A percentile compares a stretch with the other conserved stretches of the same genome.
These are phyloP conservation scores for Pyricularia grisea DNA, from an alignment of 2,329 filamentous ascomycete genomes.

Conservation along the genomic window DNA sequence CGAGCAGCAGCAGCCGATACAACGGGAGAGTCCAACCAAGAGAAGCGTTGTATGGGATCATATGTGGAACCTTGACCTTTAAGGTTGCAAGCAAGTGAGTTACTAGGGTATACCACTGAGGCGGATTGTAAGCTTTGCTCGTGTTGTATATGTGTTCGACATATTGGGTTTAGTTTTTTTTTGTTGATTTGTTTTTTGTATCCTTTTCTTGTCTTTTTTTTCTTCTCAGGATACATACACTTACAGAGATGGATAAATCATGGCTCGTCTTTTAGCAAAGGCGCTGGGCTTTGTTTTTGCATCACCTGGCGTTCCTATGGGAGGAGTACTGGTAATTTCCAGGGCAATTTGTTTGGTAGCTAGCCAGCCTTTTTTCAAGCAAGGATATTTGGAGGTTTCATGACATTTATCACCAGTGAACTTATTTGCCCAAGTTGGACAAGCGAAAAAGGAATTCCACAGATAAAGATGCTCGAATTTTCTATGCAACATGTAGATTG, in stretches of 20 bases:
- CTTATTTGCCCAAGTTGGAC: too few species aligned
- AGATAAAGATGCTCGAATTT: not conserved
- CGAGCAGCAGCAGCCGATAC: slow-evolving; percentile 13
- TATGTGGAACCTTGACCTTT: slow-evolving; percentile 50
- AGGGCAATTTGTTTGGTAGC: not conserved
- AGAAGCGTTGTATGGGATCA: slow-evolving; percentile 52
- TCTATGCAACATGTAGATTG: not conserved
- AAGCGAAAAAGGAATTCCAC: not conserved
- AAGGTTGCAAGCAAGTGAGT: not conserved
- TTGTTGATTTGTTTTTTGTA: not conserved
- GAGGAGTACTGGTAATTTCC: not conserved
- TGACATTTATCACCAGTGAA: not conserved
- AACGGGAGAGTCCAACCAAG: slow-evolving; percentile 33
- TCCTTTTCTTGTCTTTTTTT: not conserved
- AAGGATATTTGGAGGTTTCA: not conserved
- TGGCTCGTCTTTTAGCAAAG: not conserved
- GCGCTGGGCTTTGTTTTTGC: not conserved
- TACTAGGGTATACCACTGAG: not conserved
- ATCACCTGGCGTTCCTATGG: not conserved
- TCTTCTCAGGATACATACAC: not conserved
- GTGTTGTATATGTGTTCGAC: slow-evolving; percentile 27
- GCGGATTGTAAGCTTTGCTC: not conserved
- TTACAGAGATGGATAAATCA: not conserved
- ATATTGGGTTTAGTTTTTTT: not conserved
- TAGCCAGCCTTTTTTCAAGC: not conserved